Conservation (phyloP, 768 basidiomycete species). For the Holtermanniella nyarrowii region DNA sequence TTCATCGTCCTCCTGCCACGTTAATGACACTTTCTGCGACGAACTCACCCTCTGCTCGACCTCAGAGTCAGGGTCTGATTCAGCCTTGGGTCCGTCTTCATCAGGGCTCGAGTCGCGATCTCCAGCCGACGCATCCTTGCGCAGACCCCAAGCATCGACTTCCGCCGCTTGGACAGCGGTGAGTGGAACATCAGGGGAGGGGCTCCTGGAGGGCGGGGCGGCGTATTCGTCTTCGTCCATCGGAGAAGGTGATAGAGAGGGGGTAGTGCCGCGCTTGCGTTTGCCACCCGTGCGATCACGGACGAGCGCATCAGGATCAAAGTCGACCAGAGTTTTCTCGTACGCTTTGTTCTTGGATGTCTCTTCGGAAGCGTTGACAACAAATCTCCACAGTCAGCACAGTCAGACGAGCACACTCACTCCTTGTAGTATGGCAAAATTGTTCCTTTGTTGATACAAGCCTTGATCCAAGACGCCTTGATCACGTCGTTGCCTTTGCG, state of each 20-base stretch:
- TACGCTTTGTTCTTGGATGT: conserved; percentile 25
- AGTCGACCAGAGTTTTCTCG: conserved; percentile 22
- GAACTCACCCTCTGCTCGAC: no score
- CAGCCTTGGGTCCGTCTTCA: no score
- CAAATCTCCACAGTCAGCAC: conserved; percentile 14
- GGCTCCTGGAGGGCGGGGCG: conserved; percentile 1
- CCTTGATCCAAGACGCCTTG: conserved; percentile 68
- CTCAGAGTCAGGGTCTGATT: no score
- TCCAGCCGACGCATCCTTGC: conserved; percentile 4
- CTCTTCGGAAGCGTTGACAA: conserved; percentile 29
- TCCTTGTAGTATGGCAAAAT: conserved; percentile 57
- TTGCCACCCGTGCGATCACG: conserved; percentile 19
- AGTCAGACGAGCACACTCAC: conserved; percentile 41
- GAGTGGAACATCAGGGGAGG: background rate
- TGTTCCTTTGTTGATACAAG: conserved; percentile 56
- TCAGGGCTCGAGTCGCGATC: background rate
- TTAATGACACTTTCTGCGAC: no score
- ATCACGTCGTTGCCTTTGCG: conserved; percentile 61
- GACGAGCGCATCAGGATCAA: conserved; percentile 19
- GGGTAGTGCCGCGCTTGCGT: background rate
- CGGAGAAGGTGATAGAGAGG: no score
- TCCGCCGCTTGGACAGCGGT: conserved; percentile 7
- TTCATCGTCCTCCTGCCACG: conserved; percentile 8
- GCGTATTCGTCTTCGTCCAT: no score
- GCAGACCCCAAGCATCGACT: conserved; percentile 27